Evolutionary conservation across 371 early-diverging fungal genomes (phyloP), one percentile per base, ranked within the genome.

Genomic region (Zopfochytrium polystomum): DNA sequence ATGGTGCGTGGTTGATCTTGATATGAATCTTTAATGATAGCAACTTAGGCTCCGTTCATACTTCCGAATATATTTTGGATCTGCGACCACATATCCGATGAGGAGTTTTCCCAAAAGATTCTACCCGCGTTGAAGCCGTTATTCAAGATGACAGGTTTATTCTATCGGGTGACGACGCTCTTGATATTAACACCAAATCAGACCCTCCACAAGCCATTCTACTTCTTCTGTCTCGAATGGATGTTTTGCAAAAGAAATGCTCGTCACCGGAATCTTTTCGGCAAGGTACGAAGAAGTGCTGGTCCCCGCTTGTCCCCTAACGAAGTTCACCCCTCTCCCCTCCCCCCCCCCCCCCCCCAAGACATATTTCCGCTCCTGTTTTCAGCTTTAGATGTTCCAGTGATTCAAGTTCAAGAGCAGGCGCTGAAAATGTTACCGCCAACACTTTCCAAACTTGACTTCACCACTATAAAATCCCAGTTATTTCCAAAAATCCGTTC

Each of bases 341-440:
- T 11, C 7, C 18, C 7, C 7, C 18, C 38, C 38, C 18, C 11
- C 18, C 18, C 38, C 11, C 18, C 11, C 38, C 34, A 44, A 82
- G 83, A 87, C 64, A 80, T 90, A 7, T 83, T 92, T 87, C 89
- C 90, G 0, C 68, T 89, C 0, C 80, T 90, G 3, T 88, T 89
- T 62, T 75, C 81, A 44, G 82, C 90, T 1, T 75, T 91, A 20
- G 85, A 84, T 54, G 75, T 79, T 9, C 75, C 81, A 11, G 78
- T 81, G 5, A 68, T 81, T 0, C 72, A 78, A n/a, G 85, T 92
- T 13, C 90, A 90, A 63, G 90, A 90, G 54, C 88, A 85, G 55
- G 90, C 89, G 2, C 70, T 91, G 25, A 79, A 84, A 56, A 82
- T 82, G 3, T 76, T 89, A 1, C 89, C 90, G 7, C 51, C 68